Percentiles rank a stretch among this genome's conserved stretches.
These are phyloP conservation scores for Neurospora sp. DNA, from an alignment of 495 filamentous ascomycete genomes.

Conservation along the genomic window DNA sequence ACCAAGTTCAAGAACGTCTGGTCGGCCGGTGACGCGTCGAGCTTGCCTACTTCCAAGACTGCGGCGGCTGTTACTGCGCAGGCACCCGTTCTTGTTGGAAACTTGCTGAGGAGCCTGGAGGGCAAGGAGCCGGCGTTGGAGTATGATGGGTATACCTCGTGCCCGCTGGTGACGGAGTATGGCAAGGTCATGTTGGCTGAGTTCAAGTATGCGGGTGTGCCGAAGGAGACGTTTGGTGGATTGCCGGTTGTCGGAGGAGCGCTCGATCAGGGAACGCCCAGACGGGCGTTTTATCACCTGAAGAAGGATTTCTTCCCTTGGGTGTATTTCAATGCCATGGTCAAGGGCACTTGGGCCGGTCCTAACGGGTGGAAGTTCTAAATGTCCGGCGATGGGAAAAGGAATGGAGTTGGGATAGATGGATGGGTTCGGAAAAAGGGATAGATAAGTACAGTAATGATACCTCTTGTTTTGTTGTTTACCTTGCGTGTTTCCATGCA, in stretches of 20 bases:
- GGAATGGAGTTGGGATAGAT: not conserved
- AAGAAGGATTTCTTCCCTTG: conserved; percentile 68
- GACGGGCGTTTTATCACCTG: conserved; percentile 49
- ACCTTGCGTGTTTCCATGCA: not conserved
- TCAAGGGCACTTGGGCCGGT: conserved; percentile 54
- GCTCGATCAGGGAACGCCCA: conserved; percentile 46
- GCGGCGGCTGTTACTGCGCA: conserved; percentile 56
- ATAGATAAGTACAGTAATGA: not conserved
- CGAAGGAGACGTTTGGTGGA: conserved; percentile 55
- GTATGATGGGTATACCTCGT: conserved; percentile 63
- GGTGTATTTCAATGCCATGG: conserved; percentile 50
- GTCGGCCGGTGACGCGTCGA: conserved; percentile 59
- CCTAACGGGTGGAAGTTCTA: conserved; percentile 39
- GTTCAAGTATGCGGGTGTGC: conserved; percentile 63
- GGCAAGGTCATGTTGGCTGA: conserved; percentile 59
- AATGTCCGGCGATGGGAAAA: too few relatives aligned
- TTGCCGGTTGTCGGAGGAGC: conserved; percentile 32
- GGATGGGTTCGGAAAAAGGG: not conserved
- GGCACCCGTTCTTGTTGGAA: conserved; percentile 49
- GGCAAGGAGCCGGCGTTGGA: conserved; percentile 41
- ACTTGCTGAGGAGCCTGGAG: conserved; percentile 42
- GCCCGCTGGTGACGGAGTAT: conserved; percentile 56
- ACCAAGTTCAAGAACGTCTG: conserved; percentile 56
- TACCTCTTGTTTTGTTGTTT: not conserved
- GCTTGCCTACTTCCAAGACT: conserved; percentile 58